Conservation (phyloP, 192 early-diverging fungal species). For the Fimicolochytrium jonesii region DNA sequence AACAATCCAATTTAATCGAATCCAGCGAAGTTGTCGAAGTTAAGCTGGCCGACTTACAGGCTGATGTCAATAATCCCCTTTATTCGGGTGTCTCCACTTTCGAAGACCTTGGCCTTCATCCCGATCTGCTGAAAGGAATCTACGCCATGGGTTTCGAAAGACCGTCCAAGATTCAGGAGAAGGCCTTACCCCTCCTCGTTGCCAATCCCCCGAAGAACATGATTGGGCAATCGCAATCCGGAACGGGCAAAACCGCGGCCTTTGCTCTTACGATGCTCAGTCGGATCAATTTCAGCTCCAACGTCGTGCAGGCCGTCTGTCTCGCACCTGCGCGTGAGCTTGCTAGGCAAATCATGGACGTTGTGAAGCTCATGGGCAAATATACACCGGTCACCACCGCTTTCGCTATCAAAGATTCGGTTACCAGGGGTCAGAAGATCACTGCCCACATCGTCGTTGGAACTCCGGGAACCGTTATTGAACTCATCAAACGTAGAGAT, state of each 20-base stretch:
- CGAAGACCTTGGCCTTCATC: slow-evolving; percentile 55
- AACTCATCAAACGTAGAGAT: slow-evolving; percentile 62
- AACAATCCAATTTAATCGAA: not conserved
- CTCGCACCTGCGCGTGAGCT: slow-evolving; percentile 91
- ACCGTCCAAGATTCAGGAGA: slow-evolving; percentile 95
- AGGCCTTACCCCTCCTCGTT: slow-evolving; percentile 84
- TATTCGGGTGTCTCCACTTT: slow-evolving; percentile 69
- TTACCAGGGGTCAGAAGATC: slow-evolving; percentile 54
- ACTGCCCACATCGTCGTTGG: slow-evolving; percentile 84
- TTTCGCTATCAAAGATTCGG: slow-evolving; percentile 75
- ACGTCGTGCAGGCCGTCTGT: slow-evolving; percentile 78
- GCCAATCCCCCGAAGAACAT: slow-evolving; percentile 86
- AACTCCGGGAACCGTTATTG: slow-evolving; percentile 87
- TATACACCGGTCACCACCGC: slow-evolving; percentile 71
- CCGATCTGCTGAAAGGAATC: slow-evolving; percentile 83
- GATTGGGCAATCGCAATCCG: slow-evolving; percentile 98
- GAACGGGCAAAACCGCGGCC: slow-evolving; percentile 97
- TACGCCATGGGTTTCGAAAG: slow-evolving; percentile 91
- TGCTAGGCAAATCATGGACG: slow-evolving; percentile 91
- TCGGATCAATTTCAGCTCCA: slow-evolving; percentile 67
- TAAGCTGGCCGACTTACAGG: slow-evolving; percentile 58
- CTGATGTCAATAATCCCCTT: slow-evolving; percentile 69
- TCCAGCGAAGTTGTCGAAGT: slow-evolving; percentile 53
- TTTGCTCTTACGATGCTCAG: slow-evolving; percentile 91
- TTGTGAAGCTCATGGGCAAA: slow-evolving; percentile 86